Evolutionary conservation across 192 early-diverging fungal species (phyloP), one percentile per base, ranked within the genome.

Genomic region (Lobulomyces angularis): DNA sequence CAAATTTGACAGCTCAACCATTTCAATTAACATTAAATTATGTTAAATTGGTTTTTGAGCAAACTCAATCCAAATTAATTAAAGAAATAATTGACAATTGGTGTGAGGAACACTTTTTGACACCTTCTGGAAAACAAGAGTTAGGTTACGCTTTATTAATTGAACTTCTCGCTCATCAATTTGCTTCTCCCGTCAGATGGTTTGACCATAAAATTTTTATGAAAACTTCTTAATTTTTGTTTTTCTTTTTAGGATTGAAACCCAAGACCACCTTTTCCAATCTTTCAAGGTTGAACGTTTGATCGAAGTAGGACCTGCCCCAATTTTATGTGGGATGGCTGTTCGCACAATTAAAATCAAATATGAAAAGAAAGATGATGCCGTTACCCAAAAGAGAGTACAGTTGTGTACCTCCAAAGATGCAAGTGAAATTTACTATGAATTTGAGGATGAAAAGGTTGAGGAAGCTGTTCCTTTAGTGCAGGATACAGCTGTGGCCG

Each of bases 301-400:
- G 29, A 81, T 96, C 36, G 92, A 96, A 54, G 71, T 93, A 21
- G 92, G 92, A 21, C 84, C 92, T 18, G 66, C 59, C 53, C 86
- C 88, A 17, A 88, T 87, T 34, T 74, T 95, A 27, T 79, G 74
- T 59, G 88, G 89, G 41, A 95, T 95, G 91, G 88, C 89, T 26
- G 65, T 69, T 39, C 81, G 89, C 50, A 95, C 91, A 1, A 69
- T 95, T 37, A 90, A 88, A 74, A 77, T 89, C 72, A 95, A 95
- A 74, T 95, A 92, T 49, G 84, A 90, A 65, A 84, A 84, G 2
- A 88, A 92, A 43, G 91, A 95, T 53, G 85, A 88, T 48, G 91
- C 91, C 21, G 74, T 90, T 50, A 89, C 84, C 37, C 78, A 80
- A 50, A 81, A 81, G 50, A 86, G 91, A 58, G 73, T 80, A n/a